phyloP scores from a whole-genome alignment of 2,329 filamentous ascomycete genomes.

The Fusarium caatingaense region DNA sequence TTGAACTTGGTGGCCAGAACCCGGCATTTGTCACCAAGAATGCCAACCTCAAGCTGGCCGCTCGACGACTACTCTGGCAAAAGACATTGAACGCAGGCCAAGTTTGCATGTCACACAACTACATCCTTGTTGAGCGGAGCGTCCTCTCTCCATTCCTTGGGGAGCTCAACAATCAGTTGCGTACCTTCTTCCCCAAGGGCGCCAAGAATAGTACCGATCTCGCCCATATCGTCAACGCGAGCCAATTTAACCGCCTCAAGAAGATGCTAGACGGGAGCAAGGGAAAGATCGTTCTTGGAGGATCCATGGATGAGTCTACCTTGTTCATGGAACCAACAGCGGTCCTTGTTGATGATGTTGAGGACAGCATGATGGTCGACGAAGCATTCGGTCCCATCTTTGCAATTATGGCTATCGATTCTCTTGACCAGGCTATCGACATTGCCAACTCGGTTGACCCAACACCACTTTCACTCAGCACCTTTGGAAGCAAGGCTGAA shows the following conservation, averaged over 20 bases:
- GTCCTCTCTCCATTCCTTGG: conserved; percentile 78
- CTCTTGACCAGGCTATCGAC: conserved; percentile 85
- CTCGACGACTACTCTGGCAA: conserved; percentile 86
- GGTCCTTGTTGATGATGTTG: conserved; percentile 78
- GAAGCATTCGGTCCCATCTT: conserved; percentile 97
- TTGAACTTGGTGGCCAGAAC: conserved; percentile 93
- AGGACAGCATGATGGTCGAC: conserved; percentile 81
- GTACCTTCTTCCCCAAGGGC: conserved; percentile 86
- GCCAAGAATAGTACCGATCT: conserved; percentile 82
- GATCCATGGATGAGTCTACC: conserved; percentile 80
- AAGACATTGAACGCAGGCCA: conserved; percentile 91
- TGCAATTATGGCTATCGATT: conserved; percentile 80
- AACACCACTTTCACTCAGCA: conserved; percentile 85
- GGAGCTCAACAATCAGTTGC: conserved; percentile 76
- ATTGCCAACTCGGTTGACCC: conserved; percentile 84
- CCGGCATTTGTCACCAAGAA: conserved; percentile 91
- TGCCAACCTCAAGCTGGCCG: conserved; percentile 82
- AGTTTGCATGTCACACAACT: conserved; percentile 93
- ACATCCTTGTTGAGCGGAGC: conserved; percentile 83
- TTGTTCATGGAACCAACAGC: conserved; percentile 92
- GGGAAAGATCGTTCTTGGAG: conserved; percentile 89
- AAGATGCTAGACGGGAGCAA: conserved; percentile 86
- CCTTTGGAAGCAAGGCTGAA: conserved; percentile 85
- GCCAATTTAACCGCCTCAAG: conserved; percentile 85
- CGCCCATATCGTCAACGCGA: conserved; percentile 81